These are phyloP conservation scores for Emydomyces testavorans DNA, from an alignment of 2,329 filamentous ascomycete genomes.

Conservation along the genomic window DNA sequence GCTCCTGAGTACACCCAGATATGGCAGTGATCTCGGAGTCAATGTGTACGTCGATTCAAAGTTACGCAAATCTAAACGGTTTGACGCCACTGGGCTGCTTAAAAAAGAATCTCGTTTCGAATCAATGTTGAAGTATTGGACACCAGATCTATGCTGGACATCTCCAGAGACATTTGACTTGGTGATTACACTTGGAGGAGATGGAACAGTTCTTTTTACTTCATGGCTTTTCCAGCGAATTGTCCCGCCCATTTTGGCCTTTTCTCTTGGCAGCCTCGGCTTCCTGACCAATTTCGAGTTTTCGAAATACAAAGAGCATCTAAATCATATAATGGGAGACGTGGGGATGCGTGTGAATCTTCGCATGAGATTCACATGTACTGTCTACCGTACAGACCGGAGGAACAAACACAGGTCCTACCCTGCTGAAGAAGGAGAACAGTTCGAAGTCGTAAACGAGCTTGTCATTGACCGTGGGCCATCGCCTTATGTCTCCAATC, in stretches of 20 bases:
- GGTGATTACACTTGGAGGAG: slow-evolving; percentile 82
- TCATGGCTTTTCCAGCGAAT: slow-evolving; percentile 95
- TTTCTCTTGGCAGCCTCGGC: slow-evolving; percentile 80
- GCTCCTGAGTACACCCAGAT: slow-evolving; percentile 78
- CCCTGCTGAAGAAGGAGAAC: slow-evolving; percentile 75
- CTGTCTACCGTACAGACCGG: slow-evolving; percentile 65
- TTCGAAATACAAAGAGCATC: slow-evolving; percentile 71
- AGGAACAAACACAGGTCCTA: slow-evolving; percentile 39
- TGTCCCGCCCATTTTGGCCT: slow-evolving; percentile 85
- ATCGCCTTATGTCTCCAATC: slow-evolving; percentile 89
- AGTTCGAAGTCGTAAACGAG: slow-evolving; percentile 97
- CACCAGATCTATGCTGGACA: slow-evolving; percentile 86
- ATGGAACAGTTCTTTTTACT: slow-evolving; percentile 92
- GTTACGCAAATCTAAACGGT: slow-evolving; percentile 74
- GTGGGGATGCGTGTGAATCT: slow-evolving; percentile 94
- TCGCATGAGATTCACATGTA: slow-evolving; percentile 98
- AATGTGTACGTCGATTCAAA: slow-evolving; percentile 99
- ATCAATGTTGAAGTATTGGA: slow-evolving; percentile 88
- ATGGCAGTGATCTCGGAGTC: slow-evolving; percentile 79
- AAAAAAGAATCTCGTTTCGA: slow-evolving; percentile 64
- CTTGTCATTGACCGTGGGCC: slow-evolving; percentile 95
- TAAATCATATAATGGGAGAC: slow-evolving; percentile 84
- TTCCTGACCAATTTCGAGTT: slow-evolving; percentile 98
- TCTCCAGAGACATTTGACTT: slow-evolving; percentile 92
- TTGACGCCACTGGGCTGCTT: slow-evolving; percentile 62